Conservation (phyloP, 1,139 yeast species). For the Schwanniomyces etchellsii region DNA sequence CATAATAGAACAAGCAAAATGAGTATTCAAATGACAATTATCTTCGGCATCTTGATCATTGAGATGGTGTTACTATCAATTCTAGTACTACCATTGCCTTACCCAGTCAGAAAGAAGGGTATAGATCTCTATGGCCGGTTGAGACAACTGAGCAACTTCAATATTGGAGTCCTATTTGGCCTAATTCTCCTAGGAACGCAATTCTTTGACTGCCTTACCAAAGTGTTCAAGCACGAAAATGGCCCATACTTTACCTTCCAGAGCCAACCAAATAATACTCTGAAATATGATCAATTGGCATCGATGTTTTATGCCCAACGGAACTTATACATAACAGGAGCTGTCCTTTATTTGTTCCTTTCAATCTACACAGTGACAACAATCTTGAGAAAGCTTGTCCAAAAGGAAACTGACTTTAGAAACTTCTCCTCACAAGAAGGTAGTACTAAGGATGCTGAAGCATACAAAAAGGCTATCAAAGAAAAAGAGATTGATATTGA, state of each 20-base stretch:
- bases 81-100: conserved; percentile 60
- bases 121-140: conserved; percentile 32
- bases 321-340: conserved; percentile 67
- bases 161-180: conserved; percentile 44
- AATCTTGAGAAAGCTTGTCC: conserved; percentile 52
- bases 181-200: conserved; percentile 44
- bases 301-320: conserved; percentile 64
- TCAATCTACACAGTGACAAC: conserved; percentile 56
- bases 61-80: conserved; percentile 52
- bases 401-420: conserved; percentile 45
- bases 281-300: conserved; percentile 40
- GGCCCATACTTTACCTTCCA: conserved; percentile 20
- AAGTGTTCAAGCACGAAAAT: conserved; percentile 25
- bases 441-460: conserved; percentile 11
- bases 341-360: conserved; percentile 54
- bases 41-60: conserved; percentile 38
- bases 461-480: conserved; percentile 35
- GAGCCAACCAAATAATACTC: conserved; percentile 7
- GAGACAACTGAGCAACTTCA: conserved; percentile 38
- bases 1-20: no score
- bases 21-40: conserved; percentile 43
- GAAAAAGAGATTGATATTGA: conserved; percentile 44
- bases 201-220: conserved; percentile 54
- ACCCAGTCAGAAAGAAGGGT: conserved; percentile 41
- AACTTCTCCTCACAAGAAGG: conserved; percentile 16